Percentiles rank a stretch among this genome's conserved stretches.
These are phyloP conservation scores for Peribolospora baueri DNA, from an alignment of 768 basidiomycete genomes.

Conservation along the genomic window DNA sequence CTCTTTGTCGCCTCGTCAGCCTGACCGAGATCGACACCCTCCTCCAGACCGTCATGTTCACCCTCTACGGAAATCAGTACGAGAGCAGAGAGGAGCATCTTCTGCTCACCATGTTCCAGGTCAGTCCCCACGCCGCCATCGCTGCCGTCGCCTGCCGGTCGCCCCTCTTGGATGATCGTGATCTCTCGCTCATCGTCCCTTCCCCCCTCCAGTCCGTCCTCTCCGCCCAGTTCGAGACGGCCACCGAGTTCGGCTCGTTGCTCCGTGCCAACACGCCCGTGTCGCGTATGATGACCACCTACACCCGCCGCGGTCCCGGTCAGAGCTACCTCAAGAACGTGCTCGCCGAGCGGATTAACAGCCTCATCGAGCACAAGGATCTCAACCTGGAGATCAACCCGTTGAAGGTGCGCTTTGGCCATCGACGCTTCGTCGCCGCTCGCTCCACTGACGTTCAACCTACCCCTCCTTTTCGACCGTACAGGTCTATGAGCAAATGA, in stretches of 20 bases:
- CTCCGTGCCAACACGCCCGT: slow-evolving; percentile 97
- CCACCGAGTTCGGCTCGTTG: slow-evolving; percentile 95
- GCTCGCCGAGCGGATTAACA: slow-evolving; percentile 91
- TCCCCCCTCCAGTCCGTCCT: slow-evolving; percentile 48
- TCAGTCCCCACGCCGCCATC: slow-evolving; percentile 11
- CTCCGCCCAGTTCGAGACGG: slow-evolving; percentile 95
- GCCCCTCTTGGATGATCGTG: not conserved
- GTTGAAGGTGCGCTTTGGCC: slow-evolving; percentile 41
- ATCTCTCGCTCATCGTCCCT: too few relatives aligned
- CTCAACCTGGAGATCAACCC: slow-evolving; percentile 98
- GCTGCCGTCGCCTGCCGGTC: not conserved
- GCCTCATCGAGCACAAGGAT: slow-evolving; percentile 96
- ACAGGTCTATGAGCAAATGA: slow-evolving; percentile 98
- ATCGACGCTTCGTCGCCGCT: not conserved
- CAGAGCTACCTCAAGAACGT: slow-evolving; percentile 97
- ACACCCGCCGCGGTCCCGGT: slow-evolving; percentile 92
- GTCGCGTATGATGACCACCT: slow-evolving; percentile 99
- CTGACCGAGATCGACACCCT: slow-evolving; percentile 94
- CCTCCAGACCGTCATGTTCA: slow-evolving; percentile 99
- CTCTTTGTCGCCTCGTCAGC: slow-evolving; percentile 84
- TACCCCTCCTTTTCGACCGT: not conserved
- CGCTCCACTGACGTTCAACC: not conserved
- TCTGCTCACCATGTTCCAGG: slow-evolving; percentile 86
- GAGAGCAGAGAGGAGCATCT: slow-evolving; percentile 95
- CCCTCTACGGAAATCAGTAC: slow-evolving; percentile 96